These are phyloP conservation scores for Lasiodiplodia citricola DNA, from an alignment of 2,329 filamentous ascomycete species.

Conservation along the genomic window DNA sequence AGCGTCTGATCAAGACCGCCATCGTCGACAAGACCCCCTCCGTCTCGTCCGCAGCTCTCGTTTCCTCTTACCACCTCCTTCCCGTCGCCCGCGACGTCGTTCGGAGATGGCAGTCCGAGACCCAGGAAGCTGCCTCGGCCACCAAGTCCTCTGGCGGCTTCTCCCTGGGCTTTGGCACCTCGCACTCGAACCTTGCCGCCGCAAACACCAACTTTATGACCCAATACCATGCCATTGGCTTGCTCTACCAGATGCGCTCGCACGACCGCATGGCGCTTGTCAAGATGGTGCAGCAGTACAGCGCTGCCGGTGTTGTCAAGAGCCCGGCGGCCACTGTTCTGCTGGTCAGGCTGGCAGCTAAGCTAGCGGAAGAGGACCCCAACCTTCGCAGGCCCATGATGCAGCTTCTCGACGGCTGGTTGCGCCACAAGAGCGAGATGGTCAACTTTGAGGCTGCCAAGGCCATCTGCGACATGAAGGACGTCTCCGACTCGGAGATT, in stretches of 20 bases:
- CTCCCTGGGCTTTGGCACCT: conserved; percentile 84
- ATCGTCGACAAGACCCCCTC: conserved; percentile 99
- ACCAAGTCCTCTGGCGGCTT: conserved; percentile 89
- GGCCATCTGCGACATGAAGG: conserved; percentile 92
- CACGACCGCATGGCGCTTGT: conserved; percentile 98
- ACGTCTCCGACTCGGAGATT: conserved; percentile 90
- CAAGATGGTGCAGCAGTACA: conserved; percentile 99
- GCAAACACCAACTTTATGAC: conserved; percentile 94
- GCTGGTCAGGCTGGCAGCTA: conserved; percentile 89
- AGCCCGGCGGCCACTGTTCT: conserved; percentile 91
- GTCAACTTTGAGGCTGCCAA: conserved; percentile 98
- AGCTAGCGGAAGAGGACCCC: conserved; percentile 90
- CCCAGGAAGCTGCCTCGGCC: conserved; percentile 91
- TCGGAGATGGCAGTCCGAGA: conserved; percentile 97
- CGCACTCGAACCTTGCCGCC: conserved; percentile 71
- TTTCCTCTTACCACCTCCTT: conserved; percentile 96
- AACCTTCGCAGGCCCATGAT: conserved; percentile 95
- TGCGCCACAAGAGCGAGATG: conserved; percentile 93
- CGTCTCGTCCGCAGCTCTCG: conserved; percentile 91
- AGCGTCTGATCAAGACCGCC: conserved; percentile 97
- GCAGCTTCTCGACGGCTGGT: conserved; percentile 91
- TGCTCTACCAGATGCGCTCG: conserved; percentile 96
- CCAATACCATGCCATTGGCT: conserved; percentile 96
- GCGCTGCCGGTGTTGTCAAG: conserved; percentile 88
- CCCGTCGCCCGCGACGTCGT: conserved; percentile 96